Evolutionary conservation across 2,329 filamentous ascomycete genomes (phyloP), one percentile per base, ranked within the genome.

Genomic region (Colletotrichum tofieldiae): DNA sequence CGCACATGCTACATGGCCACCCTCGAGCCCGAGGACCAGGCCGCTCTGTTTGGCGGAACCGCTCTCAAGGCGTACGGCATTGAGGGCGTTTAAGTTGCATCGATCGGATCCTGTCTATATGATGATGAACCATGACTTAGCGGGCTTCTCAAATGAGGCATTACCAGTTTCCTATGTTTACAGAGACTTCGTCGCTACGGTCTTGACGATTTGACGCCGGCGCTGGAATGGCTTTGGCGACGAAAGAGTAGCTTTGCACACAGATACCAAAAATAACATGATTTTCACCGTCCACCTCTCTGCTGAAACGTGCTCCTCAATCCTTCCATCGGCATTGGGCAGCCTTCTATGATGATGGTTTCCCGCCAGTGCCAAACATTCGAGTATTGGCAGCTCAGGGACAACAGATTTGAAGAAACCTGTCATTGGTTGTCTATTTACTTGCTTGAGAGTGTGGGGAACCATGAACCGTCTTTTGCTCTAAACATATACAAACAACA

Each of bases 11-110:
- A 87, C 81, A 87, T 92, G 86, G 89, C 88, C 1, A 86, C 86
- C 52, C 80, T 95, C 72, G 84, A 81, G 1, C 86, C 90, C 20
- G 88, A 90, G 49, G 89, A 93, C 71, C 88, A 89, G 79, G 87
- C 86, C 72, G 88, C 87, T 81, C 85, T 98, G 59, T 98, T 94
- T 90, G 90, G 89, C 59, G 89, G 88, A 26, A 94, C 93, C 14
- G 94, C 93, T 1, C 85, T 88, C 64, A 87, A 89, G 81, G 94
- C 93, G 2, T 98, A 97, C 77, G 82, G 83, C 3, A 70, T 75
- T 49, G 52, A 74, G 49, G 23, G 39, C 20, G 20, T 43, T 55
- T 54, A 26, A 52, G n/a, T 20, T 26, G 32, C 18, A 4, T 51
- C 23, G 7, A 41, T 29, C 14, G 14, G 23, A 51, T 37, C 32